Evolutionary conservation across 495 filamentous ascomycete species (phyloP), one percentile per base, ranked within the genome.

Genomic region (Neurospora discreta): DNA sequence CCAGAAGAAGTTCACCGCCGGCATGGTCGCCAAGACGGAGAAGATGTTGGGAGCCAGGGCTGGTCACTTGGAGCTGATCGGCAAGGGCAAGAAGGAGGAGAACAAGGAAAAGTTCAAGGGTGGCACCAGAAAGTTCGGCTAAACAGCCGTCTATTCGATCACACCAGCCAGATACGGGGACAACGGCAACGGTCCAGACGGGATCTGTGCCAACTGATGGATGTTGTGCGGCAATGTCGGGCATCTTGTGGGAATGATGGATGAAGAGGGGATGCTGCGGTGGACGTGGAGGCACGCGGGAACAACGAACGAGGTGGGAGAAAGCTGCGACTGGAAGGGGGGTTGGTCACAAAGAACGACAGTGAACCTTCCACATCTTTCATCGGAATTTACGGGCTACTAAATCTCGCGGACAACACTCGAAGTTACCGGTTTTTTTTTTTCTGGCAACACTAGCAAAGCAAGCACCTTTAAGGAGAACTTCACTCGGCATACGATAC

Each of bases 111-210:
- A 44, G 11, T 60, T 36, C 33, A 84, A 84, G 80, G 84, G 83
- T 6, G 83, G 83, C 16, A 78, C 74, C n/a, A 60, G 81, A 73
- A 85, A 85, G 82, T 85, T 85, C 78, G 84, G 84, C 11, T 85
- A 80, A 84, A 60, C 2, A 2, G 33, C 6, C 7, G 7, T 6
- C 6, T 18, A 18, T 15, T 18, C 52, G 26, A 60, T 3, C 33
- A 33, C 52, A 26, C 52, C 52, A 33, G 52, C 52, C 52, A 33
- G 52, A 9, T 33, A 30, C 52, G 52, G 3, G 26, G 15, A 60
- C 26, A 52, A 33, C 52, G 26, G 15, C 52, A 33, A 60, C 26
- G 15, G 26, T 16, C 26, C 52, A 16, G 52, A 60, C 26, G 26
- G 8, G 1, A 15, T 52, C 4, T 60, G 23, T 15, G 26, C 7